Percentiles rank a stretch among this genome's conserved stretches.
Evolutionary conservation across 2,329 filamentous ascomycete genomes (phyloP).

Genomic region (Coniella lustricola): DNA sequence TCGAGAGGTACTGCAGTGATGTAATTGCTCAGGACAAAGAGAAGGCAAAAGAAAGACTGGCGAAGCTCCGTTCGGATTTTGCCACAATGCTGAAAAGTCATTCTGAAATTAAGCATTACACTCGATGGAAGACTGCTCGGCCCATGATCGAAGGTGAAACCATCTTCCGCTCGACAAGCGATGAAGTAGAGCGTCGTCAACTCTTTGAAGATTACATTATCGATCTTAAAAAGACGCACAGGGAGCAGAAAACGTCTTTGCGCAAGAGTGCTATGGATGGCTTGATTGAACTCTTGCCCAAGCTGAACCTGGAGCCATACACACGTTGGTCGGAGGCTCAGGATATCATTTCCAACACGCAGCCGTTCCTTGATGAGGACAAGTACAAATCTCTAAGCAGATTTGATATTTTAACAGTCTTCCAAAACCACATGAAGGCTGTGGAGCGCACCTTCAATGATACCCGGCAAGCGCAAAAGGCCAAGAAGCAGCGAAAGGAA

Average conservation of each 20-base stretch:
- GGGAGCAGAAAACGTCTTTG: conserved; percentile 64
- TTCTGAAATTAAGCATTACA: conserved; percentile 94
- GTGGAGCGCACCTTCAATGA: conserved; percentile 91
- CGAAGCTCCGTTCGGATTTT: conserved; percentile 90
- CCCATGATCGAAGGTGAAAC: conserved; percentile 93
- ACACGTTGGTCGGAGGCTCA: conserved; percentile 92
- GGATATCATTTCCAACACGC: conserved; percentile 68
- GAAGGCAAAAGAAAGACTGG: conserved; percentile 83
- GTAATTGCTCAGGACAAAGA: conserved; percentile 89
- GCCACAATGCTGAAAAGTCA: conserved; percentile 93
- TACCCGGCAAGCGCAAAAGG: conserved; percentile 79
- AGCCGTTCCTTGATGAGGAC: conserved; percentile 70
- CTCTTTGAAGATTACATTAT: conserved; percentile 91
- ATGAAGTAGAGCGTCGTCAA: conserved; percentile 80
- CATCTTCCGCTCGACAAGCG: conserved; percentile 84
- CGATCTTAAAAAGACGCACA: conserved; percentile 72
- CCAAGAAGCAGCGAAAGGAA: conserved; percentile 70
- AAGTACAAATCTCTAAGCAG: conserved; percentile 82
- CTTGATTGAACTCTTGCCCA: conserved; percentile 68
- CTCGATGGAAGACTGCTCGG: conserved; percentile 91
- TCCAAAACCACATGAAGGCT: conserved; percentile 90
- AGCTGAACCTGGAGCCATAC: conserved; percentile 81
- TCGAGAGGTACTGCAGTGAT: conserved; percentile 91
- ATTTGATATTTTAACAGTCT: conserved; percentile 84
- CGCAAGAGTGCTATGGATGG: conserved; percentile 81